phyloP scores from a whole-genome alignment of 1,284 basidiomycete species.

The Schizophyllum commune region DNA sequence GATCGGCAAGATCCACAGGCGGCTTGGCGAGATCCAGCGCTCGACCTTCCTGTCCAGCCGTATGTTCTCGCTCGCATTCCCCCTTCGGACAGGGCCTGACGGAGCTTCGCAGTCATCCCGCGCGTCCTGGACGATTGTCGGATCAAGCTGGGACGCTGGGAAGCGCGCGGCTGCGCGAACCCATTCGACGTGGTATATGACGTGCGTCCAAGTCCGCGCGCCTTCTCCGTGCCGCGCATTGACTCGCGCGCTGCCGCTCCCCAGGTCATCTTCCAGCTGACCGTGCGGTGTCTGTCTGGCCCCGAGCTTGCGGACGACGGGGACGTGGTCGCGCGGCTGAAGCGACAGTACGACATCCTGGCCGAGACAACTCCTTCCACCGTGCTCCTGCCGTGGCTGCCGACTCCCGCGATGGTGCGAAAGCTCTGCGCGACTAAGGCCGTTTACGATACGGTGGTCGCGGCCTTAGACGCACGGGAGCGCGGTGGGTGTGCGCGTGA shows the following conservation, averaged over 20 bases:
- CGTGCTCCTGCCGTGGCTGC: slow-evolving; percentile 65
- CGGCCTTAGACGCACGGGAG: slow-evolving; percentile 45
- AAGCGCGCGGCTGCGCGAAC: slow-evolving; percentile 50
- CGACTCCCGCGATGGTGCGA: slow-evolving; percentile 57
- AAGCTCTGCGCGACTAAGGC: slow-evolving; percentile 64
- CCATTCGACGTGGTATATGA: slow-evolving; percentile 66
- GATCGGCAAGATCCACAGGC: slow-evolving; percentile 60
- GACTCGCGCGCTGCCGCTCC: background rate
- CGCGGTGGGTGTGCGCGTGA: slow-evolving; percentile 46
- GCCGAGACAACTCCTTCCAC: slow-evolving; percentile 61
- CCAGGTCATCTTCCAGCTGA: slow-evolving; percentile 65
- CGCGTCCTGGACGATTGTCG: slow-evolving; percentile 55
- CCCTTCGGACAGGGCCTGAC: slow-evolving; percentile 1
- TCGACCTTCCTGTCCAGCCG: slow-evolving; percentile 49
- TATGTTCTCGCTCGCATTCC: slow-evolving; percentile 27
- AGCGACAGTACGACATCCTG: slow-evolving; percentile 53
- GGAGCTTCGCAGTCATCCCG: slow-evolving; percentile 42
- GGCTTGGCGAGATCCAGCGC: slow-evolving; percentile 51
- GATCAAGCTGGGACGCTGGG: slow-evolving; percentile 53
- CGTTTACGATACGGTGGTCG: slow-evolving; percentile 59
- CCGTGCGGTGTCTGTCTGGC: slow-evolving; percentile 56
- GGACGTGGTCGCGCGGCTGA: slow-evolving; percentile 47
- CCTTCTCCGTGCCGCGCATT: slow-evolving; percentile 1
- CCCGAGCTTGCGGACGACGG: slow-evolving; percentile 62
- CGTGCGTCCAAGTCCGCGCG: slow-evolving; percentile 30